Conservation (phyloP, 768 basidiomycete genomes). For the Mycena capillaripes region DNA sequence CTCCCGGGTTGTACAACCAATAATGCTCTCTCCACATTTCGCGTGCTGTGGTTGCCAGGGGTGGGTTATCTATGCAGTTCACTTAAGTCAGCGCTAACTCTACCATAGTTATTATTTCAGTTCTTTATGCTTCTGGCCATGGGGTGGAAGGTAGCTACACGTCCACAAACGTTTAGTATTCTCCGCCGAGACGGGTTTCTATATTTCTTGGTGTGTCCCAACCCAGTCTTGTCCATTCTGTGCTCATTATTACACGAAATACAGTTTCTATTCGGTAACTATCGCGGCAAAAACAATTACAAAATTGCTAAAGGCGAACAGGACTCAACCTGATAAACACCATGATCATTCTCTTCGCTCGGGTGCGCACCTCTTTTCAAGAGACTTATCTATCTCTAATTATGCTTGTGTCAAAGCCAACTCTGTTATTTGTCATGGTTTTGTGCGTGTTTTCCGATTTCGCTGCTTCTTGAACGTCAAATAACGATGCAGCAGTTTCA, state of each 20-base stretch:
- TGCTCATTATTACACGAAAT: neutral
- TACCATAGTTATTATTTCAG: conserved; percentile 1
- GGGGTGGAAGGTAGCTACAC: neutral
- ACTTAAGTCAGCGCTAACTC: no score
- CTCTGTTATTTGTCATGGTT: neutral
- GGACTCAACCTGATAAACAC: conserved; percentile 1
- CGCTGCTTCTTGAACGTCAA: no score
- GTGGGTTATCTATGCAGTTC: neutral
- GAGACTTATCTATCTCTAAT: neutral
- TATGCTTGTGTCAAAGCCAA: neutral
- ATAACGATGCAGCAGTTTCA: conserved; percentile 5
- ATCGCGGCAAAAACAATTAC: neutral
- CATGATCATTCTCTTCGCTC: neutral
- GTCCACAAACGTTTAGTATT: neutral
- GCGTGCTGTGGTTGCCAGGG: conserved; percentile 13
- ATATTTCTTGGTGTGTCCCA: conserved; percentile 9
- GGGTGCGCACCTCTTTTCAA: conserved; percentile 2
- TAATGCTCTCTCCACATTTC: neutral
- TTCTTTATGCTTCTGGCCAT: neutral
- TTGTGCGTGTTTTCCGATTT: conserved; percentile 8
- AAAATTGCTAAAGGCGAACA: neutral
- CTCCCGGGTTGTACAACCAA: neutral
- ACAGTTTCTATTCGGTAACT: conserved; percentile 14
- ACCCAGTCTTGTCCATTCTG: neutral
- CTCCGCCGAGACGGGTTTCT: conserved; percentile 7